Evolutionary conservation across 139 green algal genomes (phyloP).

Genomic region (Asterochloris sp.): DNA sequence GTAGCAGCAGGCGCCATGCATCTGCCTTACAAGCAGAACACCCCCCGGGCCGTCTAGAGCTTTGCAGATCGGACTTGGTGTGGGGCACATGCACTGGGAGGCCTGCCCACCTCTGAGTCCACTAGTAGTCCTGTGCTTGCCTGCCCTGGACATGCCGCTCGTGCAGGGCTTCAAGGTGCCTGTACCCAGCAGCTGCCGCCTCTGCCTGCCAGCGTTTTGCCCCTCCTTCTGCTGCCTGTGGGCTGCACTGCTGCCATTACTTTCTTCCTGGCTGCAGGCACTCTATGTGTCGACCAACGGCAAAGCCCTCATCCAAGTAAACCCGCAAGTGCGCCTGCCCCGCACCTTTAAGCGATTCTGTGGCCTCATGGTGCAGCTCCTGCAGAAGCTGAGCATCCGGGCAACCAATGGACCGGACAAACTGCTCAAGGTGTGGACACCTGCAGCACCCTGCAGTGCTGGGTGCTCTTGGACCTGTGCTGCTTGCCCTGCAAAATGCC

Average conservation of each 20-base stretch:
- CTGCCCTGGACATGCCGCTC: too few species aligned
- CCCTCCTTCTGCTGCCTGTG: background rate
- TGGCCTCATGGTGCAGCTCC: conserved; percentile 94
- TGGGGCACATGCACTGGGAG: too few species aligned
- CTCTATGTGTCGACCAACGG: conserved; percentile 89
- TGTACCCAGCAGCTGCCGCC: background rate
- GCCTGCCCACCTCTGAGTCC: too few species aligned
- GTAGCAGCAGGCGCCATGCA: too few species aligned
- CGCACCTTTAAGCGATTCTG: conserved; percentile 95
- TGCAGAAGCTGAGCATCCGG: conserved; percentile 97
- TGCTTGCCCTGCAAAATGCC: background rate
- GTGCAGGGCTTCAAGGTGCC: too few species aligned
- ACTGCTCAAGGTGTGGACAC: conserved; percentile 74
- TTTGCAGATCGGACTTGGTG: too few species aligned
- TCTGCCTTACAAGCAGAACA: too few species aligned
- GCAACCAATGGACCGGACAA: conserved; percentile 94
- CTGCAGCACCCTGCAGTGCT: background rate
- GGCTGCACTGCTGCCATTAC: background rate
- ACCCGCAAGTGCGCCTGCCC: conserved; percentile 88
- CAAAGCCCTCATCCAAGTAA: conserved; percentile 93
- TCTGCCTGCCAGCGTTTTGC: background rate
- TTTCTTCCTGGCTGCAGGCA: conserved; percentile 31
- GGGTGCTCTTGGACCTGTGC: background rate
- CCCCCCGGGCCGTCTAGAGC: too few species aligned
- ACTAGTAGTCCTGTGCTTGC: too few species aligned